Evolutionary conservation across 805 yeast species (phyloP), one percentile per base, ranked within the genome.

Genomic region (Kodamaea neixiangensis): DNA sequence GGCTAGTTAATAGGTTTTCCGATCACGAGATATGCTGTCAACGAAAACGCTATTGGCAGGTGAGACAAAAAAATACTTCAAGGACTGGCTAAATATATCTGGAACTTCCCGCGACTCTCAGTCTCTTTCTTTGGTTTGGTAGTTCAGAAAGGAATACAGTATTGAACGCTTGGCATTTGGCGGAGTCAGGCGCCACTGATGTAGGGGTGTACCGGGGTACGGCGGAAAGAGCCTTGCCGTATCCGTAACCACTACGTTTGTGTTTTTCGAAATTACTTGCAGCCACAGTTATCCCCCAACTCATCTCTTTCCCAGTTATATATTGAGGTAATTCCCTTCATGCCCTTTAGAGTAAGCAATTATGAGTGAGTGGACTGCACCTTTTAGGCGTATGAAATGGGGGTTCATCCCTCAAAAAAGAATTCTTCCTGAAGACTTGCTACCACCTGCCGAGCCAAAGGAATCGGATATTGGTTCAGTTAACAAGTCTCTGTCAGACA

Each of bases 401-500:
- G 75, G 75, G 2, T 62, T 70, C 33, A 39, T 70, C 17, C 75
- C 75, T 5, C 63, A 59, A 18, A 60, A 70, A 56, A 56, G 75
- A 53, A 53, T 69, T 7, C 66, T 70, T 10, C 73, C 68, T 45
- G 75, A 69, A 33, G 68, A 62, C 40, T 19, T 31, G 10, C 34
- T 15, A 17, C 41, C 34, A 18, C 17, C 22, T 15, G 20, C 38
- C 6, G 47, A 31, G 18, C 45, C 22, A n/a, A 47, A 45, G 14
- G 42, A 15, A 2, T 13, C 39, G 2, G 37, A 18, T n/a, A 19
- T 35, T 2, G 15, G 10, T 5, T 20, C 46, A 4, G 33, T 14
- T 25, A 18, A 22, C 20, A 42, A 49, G n/a, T 33, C 49, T 15
- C 11, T 44, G 31, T 25, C 31, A 29, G 22, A 31, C 19, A 43